Evolutionary conservation across 2,329 filamentous ascomycete genomes (phyloP).

Genomic region (Exophiala dermatitidis): DNA sequence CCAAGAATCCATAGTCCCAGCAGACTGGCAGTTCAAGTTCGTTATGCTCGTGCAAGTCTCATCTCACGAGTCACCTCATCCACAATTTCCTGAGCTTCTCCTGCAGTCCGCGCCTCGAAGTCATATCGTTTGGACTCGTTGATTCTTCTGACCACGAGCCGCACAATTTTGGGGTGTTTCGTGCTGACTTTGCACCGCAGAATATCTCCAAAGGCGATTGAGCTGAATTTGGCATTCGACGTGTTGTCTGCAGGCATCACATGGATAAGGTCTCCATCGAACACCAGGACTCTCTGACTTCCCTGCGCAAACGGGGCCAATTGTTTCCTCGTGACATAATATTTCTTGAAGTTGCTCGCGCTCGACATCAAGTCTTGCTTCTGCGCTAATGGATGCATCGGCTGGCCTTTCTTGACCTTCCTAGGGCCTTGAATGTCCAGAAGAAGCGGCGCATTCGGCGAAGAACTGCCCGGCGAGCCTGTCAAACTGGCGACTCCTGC

Average conservation of each 20-base stretch:
- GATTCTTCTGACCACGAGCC: slow-evolving; percentile 54
- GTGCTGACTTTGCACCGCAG: slow-evolving; percentile 59
- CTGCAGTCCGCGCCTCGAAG: slow-evolving; percentile 53
- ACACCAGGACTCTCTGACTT: slow-evolving; percentile 53
- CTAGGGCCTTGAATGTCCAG: slow-evolving; percentile 40
- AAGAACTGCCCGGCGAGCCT: slow-evolving; percentile 55
- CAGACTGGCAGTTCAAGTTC: too few relatives aligned
- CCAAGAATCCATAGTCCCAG: too few relatives aligned
- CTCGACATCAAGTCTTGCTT: slow-evolving; percentile 39
- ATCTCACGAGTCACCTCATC: slow-evolving; percentile 57
- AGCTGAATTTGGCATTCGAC: slow-evolving; percentile 48
- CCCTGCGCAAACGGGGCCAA: slow-evolving; percentile 58
- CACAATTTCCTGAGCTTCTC: slow-evolving; percentile 56
- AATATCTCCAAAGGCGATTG: slow-evolving; percentile 57
- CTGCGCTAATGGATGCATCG: slow-evolving; percentile 43
- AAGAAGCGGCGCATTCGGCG: slow-evolving; percentile 58
- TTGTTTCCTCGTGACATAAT: slow-evolving; percentile 58
- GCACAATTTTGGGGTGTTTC: slow-evolving; percentile 57
- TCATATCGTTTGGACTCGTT: slow-evolving; percentile 61
- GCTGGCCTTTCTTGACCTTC: slow-evolving; percentile 39
- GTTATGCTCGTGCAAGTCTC: slow-evolving; percentile 34
- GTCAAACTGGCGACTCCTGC: slow-evolving; percentile 47
- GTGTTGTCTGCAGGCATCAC: slow-evolving; percentile 52
- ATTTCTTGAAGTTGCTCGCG: slow-evolving; percentile 52
- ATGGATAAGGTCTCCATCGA: slow-evolving; percentile 60